Evolutionary conservation across 108 stramenopile genomes (phyloP), one percentile per base, ranked within the genome.

Genomic region (Cyclostephanos tholiformis): DNA sequence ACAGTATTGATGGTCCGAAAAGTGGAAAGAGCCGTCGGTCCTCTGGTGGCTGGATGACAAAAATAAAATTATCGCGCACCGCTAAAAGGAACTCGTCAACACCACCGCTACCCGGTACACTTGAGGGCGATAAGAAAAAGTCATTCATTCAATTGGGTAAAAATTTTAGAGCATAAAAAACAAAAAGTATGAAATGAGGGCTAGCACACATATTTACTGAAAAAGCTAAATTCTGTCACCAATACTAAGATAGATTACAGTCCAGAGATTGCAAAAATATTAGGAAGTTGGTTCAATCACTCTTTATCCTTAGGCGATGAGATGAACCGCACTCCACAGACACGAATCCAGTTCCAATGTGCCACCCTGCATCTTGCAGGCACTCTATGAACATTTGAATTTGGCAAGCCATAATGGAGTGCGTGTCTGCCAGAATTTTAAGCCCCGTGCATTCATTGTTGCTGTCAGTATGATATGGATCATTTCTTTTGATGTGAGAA

Each of bases 321-420:
- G 79, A 80, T 17, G 75, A 80, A 1, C 75, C 79, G 44, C 75
- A 76, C 49, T 80, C 79, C 1, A 80, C 71, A 27, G 60, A 76
- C 17, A 80, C 79, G 55, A 49, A 77, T 0, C 76, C 80, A 25
- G 63, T 63, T 48, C 73, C 80, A 43, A 77, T 49, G 61, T 77
- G 74, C 80, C 80, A 81, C 23, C 75, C 80, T 27, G 14, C 25
- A 10, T 65, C 23, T 27, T 58, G 70, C 5, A 81, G 59, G 16
- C 72, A 39, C 50, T 71, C 22, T 38, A 65, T 23, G 50, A 81
- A 77, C 53, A 32, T 10, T 41, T 55, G 65, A 29, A 81, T 44
- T 16, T 65, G 64, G 4, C 63, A 13, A 6, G 32, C 38, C 49
- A 62, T 76, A 23, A 72, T 57, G 4, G 29, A 11, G 35, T 79